Evolutionary conservation across 2,329 filamentous ascomycete genomes (phyloP).

Genomic region (Moelleriella libera): DNA sequence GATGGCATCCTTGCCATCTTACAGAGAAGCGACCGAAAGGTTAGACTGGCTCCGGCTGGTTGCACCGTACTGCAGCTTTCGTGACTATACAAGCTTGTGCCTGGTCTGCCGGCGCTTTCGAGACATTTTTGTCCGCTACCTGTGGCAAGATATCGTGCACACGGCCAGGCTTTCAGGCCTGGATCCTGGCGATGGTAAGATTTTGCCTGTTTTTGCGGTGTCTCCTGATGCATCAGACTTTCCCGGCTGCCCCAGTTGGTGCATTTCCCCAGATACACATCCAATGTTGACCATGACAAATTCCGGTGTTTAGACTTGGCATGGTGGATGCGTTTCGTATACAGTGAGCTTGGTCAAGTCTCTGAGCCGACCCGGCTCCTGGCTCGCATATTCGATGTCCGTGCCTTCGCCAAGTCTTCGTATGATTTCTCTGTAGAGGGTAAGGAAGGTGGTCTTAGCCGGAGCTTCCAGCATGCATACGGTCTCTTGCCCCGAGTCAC

Average conservation of each 20-base stretch:
- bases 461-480: conserved; percentile 23
- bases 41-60: conserved; percentile 35
- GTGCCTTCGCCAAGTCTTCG: conserved; percentile 23
- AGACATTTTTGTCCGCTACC: conserved; percentile 31
- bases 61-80: conserved; percentile 25
- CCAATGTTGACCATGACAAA: not conserved
- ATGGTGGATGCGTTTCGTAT: conserved; percentile 35
- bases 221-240: no score
- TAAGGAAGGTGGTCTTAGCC: conserved; percentile 17
- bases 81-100: conserved; percentile 30
- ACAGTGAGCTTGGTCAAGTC: conserved; percentile 18
- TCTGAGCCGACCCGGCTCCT: conserved; percentile 25
- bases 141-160: conserved; percentile 37
- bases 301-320: conserved; percentile 23
- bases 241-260: not conserved
- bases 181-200: conserved; percentile 27
- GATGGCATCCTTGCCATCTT: conserved; percentile 25
- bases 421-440: conserved; percentile 27
- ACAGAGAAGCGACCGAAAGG: conserved; percentile 31
- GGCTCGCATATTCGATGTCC: conserved; percentile 33
- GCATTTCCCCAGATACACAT: not conserved
- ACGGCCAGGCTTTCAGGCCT: conserved; percentile 23
- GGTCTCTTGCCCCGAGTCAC: conserved; percentile 27
- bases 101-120: conserved; percentile 33
- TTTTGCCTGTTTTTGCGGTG: no score